Conservation (phyloP, 1,284 basidiomycete genomes). For the Marasmius tenuissimus region DNA sequence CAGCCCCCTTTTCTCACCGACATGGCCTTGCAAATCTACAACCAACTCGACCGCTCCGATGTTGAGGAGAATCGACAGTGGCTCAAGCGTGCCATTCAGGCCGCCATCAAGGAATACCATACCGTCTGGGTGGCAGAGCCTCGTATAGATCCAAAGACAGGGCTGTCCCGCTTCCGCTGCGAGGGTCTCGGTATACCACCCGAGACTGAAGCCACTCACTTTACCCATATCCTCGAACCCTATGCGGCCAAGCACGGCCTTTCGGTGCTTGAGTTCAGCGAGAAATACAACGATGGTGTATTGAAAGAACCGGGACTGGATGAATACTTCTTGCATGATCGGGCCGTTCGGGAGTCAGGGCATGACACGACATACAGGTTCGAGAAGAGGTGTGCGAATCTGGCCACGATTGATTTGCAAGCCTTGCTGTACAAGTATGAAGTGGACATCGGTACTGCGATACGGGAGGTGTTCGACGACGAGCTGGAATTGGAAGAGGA, state of each 20-base stretch:
- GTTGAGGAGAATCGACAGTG: conserved; percentile 83
- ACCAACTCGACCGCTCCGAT: conserved; percentile 87
- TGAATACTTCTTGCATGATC: conserved; percentile 97
- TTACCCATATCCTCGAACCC: conserved; percentile 95
- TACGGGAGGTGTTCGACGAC: conserved; percentile 93
- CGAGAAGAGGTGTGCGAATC: conserved; percentile 94
- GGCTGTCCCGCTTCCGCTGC: conserved; percentile 91
- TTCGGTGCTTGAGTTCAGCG: conserved; percentile 97
- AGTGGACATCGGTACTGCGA: conserved; percentile 90
- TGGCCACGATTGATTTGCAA: conserved; percentile 96
- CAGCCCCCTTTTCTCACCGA: conserved; percentile 99
- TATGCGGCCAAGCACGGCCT: conserved; percentile 92
- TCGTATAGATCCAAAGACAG: conserved; percentile 90
- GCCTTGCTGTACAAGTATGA: conserved; percentile 92
- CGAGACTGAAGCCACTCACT: conserved; percentile 97
- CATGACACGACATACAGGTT: conserved; percentile 98
- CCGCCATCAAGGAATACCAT: conserved; percentile 99
- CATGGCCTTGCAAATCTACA: conserved; percentile 97
- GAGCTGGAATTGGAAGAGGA: conserved; percentile 89
- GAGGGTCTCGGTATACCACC: conserved; percentile 96
- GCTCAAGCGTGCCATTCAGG: conserved; percentile 93
- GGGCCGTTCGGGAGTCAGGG: conserved; percentile 90
- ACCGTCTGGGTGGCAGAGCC: conserved; percentile 95
- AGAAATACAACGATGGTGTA: conserved; percentile 88
- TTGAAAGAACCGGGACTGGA: conserved; percentile 89